Conservation (phyloP, 169 alveolate genomes). For the Babesia divergens region DNA sequence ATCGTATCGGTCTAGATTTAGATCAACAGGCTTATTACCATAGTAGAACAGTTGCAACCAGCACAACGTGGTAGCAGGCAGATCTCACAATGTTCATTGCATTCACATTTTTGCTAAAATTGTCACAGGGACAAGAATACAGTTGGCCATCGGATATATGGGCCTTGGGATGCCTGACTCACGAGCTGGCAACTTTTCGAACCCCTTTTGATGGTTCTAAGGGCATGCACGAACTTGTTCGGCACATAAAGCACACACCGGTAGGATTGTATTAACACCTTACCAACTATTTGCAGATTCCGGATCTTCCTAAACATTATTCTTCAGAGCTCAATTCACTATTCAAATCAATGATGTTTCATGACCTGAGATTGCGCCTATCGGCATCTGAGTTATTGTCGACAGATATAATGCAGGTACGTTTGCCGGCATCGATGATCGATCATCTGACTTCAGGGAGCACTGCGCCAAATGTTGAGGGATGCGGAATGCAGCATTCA, state of each 20-base stretch:
- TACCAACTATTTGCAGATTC: conserved; percentile 44
- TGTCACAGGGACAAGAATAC: conserved; percentile 90
- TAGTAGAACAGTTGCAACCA: too few relatives aligned
- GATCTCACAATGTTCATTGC: too few relatives aligned
- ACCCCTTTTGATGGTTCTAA: conserved; percentile 85
- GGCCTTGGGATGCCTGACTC: conserved; percentile 95
- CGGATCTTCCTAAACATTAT: conserved; percentile 69
- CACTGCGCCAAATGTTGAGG: conserved; percentile 15
- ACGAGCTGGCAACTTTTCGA: conserved; percentile 76
- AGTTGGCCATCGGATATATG: conserved; percentile 98
- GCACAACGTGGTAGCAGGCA: too few relatives aligned
- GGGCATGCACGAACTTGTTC: conserved; percentile 76
- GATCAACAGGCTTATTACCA: too few relatives aligned
- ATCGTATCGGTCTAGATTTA: too few relatives aligned
- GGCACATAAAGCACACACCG: conserved; percentile 72
- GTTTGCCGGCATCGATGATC: background rate
- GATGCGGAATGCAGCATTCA: background rate
- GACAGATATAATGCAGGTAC: conserved; percentile 60
- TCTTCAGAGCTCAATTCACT: conserved; percentile 71
- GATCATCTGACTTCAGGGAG: background rate
- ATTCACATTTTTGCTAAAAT: background rate
- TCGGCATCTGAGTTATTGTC: conserved; percentile 59
- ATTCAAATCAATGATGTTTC: conserved; percentile 72
- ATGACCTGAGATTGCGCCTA: conserved; percentile 41
- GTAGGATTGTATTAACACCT: conserved; percentile 32